Conservation (phyloP, 2,329 filamentous ascomycete species). For the Chrysoporthe austroafricana region DNA sequence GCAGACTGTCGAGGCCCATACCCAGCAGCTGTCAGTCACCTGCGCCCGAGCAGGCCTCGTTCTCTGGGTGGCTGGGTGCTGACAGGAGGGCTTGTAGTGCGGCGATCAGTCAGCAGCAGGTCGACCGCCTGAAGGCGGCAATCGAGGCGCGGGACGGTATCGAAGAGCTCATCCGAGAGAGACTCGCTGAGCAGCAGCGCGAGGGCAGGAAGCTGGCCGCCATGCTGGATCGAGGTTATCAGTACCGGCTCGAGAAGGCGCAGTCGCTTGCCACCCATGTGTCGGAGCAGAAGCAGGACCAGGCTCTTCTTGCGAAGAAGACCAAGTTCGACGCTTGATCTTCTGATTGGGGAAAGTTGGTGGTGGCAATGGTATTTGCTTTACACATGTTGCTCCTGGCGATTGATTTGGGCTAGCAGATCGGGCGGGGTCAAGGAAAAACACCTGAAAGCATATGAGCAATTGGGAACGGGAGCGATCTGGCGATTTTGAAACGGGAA, state of each 20-base stretch:
- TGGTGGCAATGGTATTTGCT: constrained; percentile 12
- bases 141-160: constrained; percentile 31
- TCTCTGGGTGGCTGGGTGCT: neutral
- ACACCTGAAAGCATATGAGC: neutral
- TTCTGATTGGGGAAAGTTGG: neutral
- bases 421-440: neutral
- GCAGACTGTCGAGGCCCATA: constrained; percentile 22
- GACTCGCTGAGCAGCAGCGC: constrained; percentile 19
- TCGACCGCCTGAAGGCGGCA: constrained; percentile 30
- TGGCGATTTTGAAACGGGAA: neutral
- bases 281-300: constrained; percentile 6
- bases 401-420: neutral
- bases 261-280: constrained; percentile 8
- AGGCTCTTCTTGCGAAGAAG: constrained; percentile 4
- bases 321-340: constrained; percentile 12
- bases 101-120: constrained; percentile 30
- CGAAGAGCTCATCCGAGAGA: constrained; percentile 30
- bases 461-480: neutral
- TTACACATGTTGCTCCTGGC: neutral
- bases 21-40: constrained; percentile 18
- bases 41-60: no score
- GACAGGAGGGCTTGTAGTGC: constrained; percentile 1
- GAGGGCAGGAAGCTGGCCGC: constrained; percentile 28
- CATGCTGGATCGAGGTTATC: constrained; percentile 31
- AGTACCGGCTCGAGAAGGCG: constrained; percentile 31